Evolutionary conservation across 192 early-diverging fungal genomes (phyloP).

Genomic region (Coemansia reversa): DNA sequence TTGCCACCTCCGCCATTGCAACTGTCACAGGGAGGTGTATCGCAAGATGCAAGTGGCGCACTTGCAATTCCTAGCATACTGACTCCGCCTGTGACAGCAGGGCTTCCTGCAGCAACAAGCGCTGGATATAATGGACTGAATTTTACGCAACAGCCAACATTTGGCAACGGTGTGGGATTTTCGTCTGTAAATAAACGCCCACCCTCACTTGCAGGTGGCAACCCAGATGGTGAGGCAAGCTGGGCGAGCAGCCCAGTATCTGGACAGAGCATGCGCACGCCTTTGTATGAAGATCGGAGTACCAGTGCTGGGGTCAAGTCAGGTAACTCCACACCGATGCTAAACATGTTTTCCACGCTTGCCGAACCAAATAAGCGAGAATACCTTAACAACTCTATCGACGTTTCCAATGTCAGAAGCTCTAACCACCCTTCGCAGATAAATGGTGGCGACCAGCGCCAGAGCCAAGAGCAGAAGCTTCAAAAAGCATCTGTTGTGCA

Average conservation of each 20-base stretch:
- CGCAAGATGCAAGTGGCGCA: conserved; percentile 5
- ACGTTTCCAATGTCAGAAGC: neutral
- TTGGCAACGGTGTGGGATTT: conserved; percentile 7
- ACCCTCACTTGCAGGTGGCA: conserved; percentile 21
- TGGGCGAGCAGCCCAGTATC: conserved; percentile 11
- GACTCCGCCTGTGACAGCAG: neutral
- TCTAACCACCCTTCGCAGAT: neutral
- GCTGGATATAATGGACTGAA: neutral
- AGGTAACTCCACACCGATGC: conserved; percentile 8
- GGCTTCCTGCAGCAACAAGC: neutral
- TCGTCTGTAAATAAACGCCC: neutral
- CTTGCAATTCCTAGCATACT: conserved; percentile 15
- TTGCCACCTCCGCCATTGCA: neutral
- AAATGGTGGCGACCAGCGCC: neutral
- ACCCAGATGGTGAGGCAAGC: conserved; percentile 2
- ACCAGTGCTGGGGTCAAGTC: conserved; percentile 16
- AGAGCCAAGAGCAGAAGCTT: neutral
- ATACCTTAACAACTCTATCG: neutral
- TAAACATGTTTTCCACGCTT: conserved; percentile 1
- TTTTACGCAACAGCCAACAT: conserved; percentile 3
- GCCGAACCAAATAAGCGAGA: neutral
- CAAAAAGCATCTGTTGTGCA: neutral
- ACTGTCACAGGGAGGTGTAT: neutral
- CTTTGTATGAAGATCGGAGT: conserved; percentile 7
- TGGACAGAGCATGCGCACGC: conserved; percentile 1